A percentile compares a stretch with the other conserved stretches of the same genome.
These are phyloP conservation scores for Colletotrichum lini DNA, from an alignment of 2,329 filamentous ascomycete species.

Conservation along the genomic window DNA sequence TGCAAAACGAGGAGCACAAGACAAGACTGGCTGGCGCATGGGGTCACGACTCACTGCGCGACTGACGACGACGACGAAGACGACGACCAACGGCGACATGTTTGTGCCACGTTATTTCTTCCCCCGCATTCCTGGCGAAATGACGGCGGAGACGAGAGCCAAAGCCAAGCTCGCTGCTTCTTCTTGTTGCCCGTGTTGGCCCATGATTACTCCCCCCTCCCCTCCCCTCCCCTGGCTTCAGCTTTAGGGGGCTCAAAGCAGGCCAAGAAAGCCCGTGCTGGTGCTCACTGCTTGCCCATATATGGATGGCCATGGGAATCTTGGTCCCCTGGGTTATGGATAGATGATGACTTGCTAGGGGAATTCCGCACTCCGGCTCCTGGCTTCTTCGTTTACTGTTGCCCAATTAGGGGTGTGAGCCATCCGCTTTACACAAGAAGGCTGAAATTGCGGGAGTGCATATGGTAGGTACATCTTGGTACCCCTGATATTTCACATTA, in stretches of 20 bases:
- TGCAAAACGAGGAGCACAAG: not conserved
- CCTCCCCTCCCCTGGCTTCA: not conserved
- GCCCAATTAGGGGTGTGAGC: not conserved
- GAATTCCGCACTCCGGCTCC: not conserved
- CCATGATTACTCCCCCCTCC: not conserved
- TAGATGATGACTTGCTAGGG: not conserved
- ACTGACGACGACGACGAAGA: slow-evolving; percentile 5
- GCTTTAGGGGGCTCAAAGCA: not conserved
- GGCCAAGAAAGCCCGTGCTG: not conserved
- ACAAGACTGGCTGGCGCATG: not conserved
- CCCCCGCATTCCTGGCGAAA: slow-evolving; percentile 38
- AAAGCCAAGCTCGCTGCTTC: slow-evolving; percentile 7
- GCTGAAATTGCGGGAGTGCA: not conserved
- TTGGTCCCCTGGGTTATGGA: not conserved
- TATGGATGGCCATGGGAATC: not conserved
- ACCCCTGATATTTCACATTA: not conserved
- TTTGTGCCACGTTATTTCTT: slow-evolving; percentile 24
- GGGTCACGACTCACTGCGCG: slow-evolving; percentile 23
- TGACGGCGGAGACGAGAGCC: slow-evolving; percentile 11
- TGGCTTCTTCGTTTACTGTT: not conserved
- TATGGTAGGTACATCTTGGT: not conserved
- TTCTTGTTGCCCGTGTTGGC: not conserved
- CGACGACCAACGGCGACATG: slow-evolving; percentile 3
- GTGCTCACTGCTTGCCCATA: not conserved
- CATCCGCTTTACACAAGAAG: not conserved